These are phyloP conservation scores for Diaporthe batatas DNA, from an alignment of 2,329 filamentous ascomycete species.

Conservation along the genomic window DNA sequence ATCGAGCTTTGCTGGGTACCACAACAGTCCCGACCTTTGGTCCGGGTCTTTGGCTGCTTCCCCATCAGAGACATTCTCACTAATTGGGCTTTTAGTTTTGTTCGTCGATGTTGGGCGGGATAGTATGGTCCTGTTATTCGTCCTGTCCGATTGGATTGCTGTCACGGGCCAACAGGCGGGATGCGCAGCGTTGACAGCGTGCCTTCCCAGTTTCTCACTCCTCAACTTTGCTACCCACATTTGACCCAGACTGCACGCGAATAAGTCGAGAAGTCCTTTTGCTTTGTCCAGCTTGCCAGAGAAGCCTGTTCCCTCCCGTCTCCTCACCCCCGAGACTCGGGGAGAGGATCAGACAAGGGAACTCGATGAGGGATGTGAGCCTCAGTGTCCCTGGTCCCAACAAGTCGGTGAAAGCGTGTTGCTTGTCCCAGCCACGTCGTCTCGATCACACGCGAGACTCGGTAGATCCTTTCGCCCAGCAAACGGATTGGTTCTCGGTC, in stretches of 20 bases:
- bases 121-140: not conserved
- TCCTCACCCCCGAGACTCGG: not conserved
- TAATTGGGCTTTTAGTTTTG: not conserved
- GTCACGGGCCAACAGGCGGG: not conserved
- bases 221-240: not conserved
- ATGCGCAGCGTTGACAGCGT: not conserved
- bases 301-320: not conserved
- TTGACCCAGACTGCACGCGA: not conserved
- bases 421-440: slow-evolving; percentile 28
- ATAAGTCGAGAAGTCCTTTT: not conserved
- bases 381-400: slow-evolving; percentile 9
- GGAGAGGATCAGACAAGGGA: not conserved
- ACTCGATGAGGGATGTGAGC: slow-evolving; percentile 7
- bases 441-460: slow-evolving; percentile 2
- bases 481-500: slow-evolving; percentile 15
- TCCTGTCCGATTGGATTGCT: not conserved
- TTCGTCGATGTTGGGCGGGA: slow-evolving; percentile 20
- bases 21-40: slow-evolving; percentile 24
- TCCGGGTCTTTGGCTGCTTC: slow-evolving; percentile 19
- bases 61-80: slow-evolving; percentile 16
- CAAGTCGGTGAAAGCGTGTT: slow-evolving; percentile 14
- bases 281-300: not conserved
- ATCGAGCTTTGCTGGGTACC: slow-evolving; percentile 25
- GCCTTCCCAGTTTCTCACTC: too few species aligned
- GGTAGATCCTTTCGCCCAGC: not conserved